Base-by-base conservation (phyloP, 139 green algal genomes). In the Picochlorum sp. region DNA sequence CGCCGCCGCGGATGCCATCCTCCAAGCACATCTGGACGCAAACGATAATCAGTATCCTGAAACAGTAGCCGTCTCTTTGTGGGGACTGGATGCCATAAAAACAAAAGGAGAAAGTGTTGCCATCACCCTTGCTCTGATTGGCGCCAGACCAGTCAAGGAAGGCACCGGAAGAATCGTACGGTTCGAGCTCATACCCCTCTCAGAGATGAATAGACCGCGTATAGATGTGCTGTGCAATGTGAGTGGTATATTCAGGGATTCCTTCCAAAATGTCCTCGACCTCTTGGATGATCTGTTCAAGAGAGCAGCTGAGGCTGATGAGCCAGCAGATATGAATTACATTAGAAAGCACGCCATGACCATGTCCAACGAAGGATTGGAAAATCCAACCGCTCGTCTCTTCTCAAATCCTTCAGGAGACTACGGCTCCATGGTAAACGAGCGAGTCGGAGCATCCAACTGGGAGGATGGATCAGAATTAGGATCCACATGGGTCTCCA, bases 341-440 rank as follows among this genome's bases (percentile, higher is more conserved):
- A 75, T 98, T 24, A 75, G 73, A n/a, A 96, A 96, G 84, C 93
- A 98, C 61, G 73, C 90, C 11, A 37, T 60, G 14, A 73, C 72
- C 14, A 90, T 95, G 83, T 34, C 52, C 2, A 44, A 6, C 13
- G 7, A 37, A 72, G 91, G 88, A 7, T 61, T 94, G 46, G 56
- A 76, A 51, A 84, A 86, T 66, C 57, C 76, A 2, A 74, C 79
- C 7, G 80, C 89, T 0, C 77, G 92, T 18, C 80, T 98, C 23
- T 98, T 98, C 81, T 94, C 80, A 59, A 97, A 97, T 71, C 92
- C 92, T 3, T 84, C 87, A 15, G 85, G 86, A 21, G 92, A 98
- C 75, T 98, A 97, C 63, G 93, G 92, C 34, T 91, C 79, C 49
- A 98, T 98, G 93, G 93, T 98, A 59, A 98, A 98, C 58, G 93